A percentile compares a stretch with the other conserved stretches of the same genome.
phyloP scores from a whole-genome alignment of 176 grass and related monocot species.

The Urochloa ruziziensis region DNA sequence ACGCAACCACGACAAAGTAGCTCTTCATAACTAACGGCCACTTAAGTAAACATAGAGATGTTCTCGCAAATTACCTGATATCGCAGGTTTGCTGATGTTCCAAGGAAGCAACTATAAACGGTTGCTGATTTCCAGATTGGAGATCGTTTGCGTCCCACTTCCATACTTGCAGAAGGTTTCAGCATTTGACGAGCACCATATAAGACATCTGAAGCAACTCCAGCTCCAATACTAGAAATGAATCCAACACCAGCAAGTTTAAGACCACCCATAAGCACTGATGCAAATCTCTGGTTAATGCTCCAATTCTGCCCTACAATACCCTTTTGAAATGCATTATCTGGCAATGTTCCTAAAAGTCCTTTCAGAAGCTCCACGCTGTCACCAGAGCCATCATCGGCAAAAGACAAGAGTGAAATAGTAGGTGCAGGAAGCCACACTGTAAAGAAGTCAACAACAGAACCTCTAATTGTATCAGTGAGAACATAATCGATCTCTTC shows the following conservation, averaged over 20 bases:
- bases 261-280: conserved; percentile 79
- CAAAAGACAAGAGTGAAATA: conserved; percentile 82
- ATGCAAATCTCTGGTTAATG: conserved; percentile 75
- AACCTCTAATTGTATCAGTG: conserved; percentile 94
- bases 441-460: conserved; percentile 97
- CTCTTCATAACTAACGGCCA: neutral
- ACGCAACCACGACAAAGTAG: conserved; percentile 1
- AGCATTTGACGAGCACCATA: conserved; percentile 58
- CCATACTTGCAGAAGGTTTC: conserved; percentile 51
- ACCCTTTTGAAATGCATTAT: conserved; percentile 97
- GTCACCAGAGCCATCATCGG: conserved; percentile 64
- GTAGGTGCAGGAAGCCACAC: conserved; percentile 99
- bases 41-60: neutral
- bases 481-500: conserved; percentile 97
- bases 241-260: conserved; percentile 92
- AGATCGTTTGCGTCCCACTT: conserved; percentile 50
- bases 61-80: conserved; percentile 69
- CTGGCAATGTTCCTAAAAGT: conserved; percentile 78
- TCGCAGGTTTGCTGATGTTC: conserved; percentile 92
- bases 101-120: conserved; percentile 89
- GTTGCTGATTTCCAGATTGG: conserved; percentile 76
- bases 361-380: conserved; percentile 83
- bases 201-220: conserved; percentile 77
- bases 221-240: conserved; percentile 95
- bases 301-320: conserved; percentile 72